A percentile compares a stretch with the other conserved stretches of the same genome.
Conservation (phyloP, 257 asterid species). For the Thymus mandschuricus region DNA sequence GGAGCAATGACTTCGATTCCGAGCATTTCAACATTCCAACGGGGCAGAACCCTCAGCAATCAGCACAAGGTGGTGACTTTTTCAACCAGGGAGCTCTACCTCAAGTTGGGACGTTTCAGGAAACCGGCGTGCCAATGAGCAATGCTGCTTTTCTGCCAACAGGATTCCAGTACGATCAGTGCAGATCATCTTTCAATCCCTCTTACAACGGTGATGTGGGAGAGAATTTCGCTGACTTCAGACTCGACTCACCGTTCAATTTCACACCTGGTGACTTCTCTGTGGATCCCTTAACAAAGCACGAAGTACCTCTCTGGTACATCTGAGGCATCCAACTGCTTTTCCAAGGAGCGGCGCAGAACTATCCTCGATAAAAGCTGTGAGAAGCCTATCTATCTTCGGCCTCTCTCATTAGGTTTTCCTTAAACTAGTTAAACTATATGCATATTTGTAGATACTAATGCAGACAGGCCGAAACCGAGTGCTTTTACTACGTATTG, state of each 20-base stretch:
- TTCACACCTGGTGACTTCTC: constrained; percentile 41
- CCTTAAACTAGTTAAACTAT: constrained; percentile 30
- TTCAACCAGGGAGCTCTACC: constrained; percentile 34
- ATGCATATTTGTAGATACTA: constrained; percentile 32
- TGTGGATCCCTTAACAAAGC: constrained; percentile 42
- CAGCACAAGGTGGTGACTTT: constrained; percentile 33
- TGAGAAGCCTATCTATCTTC: constrained; percentile 26
- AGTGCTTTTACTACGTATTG: constrained; percentile 27
- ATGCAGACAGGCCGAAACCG: constrained; percentile 18
- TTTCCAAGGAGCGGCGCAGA: constrained; percentile 13
- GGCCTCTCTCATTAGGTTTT: constrained; percentile 14
- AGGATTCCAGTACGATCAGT: constrained; percentile 42
- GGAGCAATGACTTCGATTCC: constrained; percentile 28
- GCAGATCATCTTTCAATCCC: constrained; percentile 35
- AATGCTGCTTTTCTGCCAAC: constrained; percentile 33
- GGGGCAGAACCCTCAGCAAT: constrained; percentile 37
- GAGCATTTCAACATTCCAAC: constrained; percentile 33
- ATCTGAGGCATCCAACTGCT: constrained; percentile 21
- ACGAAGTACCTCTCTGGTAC: constrained; percentile 51
- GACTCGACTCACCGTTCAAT: constrained; percentile 46
- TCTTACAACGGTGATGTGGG: constrained; percentile 33
- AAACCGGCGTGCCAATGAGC: constrained; percentile 33
- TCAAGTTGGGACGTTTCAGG: constrained; percentile 36
- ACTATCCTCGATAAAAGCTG: constrained; percentile 10
- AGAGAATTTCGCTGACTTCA: constrained; percentile 41